Conservation (phyloP, 2,329 filamentous ascomycete genomes). For the Hortaea sp. region DNA sequence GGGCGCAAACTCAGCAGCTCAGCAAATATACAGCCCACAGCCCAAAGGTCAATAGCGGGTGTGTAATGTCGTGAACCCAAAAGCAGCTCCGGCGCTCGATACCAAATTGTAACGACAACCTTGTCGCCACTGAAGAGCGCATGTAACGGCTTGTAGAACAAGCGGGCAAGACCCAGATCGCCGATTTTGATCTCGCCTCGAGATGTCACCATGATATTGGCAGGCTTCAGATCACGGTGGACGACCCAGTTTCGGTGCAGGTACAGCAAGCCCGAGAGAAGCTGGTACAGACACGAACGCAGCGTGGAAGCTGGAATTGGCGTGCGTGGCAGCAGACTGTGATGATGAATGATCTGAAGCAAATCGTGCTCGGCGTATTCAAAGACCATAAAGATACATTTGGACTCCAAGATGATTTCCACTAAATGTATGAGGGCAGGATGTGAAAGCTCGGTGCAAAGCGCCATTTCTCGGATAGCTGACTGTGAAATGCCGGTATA, state of each 20-base stretch:
- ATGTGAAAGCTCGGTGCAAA: conserved; percentile 86
- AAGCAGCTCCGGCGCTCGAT: conserved; percentile 86
- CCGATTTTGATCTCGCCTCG: conserved; percentile 86
- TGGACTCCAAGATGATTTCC: conserved; percentile 95
- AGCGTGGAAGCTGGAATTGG: conserved; percentile 82
- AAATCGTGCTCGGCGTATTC: conserved; percentile 97
- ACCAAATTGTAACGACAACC: conserved; percentile 98
- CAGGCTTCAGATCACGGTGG: conserved; percentile 91
- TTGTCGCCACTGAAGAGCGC: conserved; percentile 91
- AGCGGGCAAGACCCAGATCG: conserved; percentile 79
- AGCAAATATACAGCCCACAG: conserved; percentile 94
- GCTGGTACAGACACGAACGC: conserved; percentile 90
- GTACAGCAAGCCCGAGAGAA: conserved; percentile 89
- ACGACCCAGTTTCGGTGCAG: conserved; percentile 95
- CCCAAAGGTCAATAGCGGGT: conserved; percentile 94
- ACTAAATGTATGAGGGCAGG: conserved; percentile 81
- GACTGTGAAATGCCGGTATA: conserved; percentile 98
- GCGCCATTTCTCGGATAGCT: conserved; percentile 91
- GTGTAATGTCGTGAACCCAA: conserved; percentile 94
- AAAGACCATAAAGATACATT: conserved; percentile 99
- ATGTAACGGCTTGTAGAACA: conserved; percentile 90
- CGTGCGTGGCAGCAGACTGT: conserved; percentile 78
- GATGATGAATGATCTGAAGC: conserved; percentile 95
- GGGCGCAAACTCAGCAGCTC: conserved; percentile 82
- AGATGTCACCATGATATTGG: conserved; percentile 97